Evolutionary conservation across 1,284 basidiomycete species (phyloP).

Genomic region (Phlebopus sp.): DNA sequence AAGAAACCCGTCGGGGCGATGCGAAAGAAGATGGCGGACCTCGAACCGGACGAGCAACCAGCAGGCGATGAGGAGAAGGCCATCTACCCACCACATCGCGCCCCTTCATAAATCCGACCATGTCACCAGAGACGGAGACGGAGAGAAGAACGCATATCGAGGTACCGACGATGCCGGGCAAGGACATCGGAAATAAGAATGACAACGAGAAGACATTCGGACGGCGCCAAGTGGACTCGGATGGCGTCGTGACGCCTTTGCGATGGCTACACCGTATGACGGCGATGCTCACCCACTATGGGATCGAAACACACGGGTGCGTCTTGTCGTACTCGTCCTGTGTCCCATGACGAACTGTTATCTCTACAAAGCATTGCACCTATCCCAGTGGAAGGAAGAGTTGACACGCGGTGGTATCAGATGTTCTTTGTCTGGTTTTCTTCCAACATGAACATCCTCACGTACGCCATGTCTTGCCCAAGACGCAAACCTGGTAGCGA

Average conservation of each 20-base stretch:
- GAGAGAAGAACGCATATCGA: too few species aligned
- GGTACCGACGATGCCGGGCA: background rate
- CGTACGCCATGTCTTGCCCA: slow-evolving; percentile 32
- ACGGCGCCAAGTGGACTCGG: background rate
- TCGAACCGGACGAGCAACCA: too few species aligned
- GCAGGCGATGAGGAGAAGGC: too few species aligned
- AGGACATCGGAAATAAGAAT: slow-evolving; percentile 7
- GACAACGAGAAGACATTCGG: background rate
- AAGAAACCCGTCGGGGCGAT: too few species aligned
- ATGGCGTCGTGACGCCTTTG: slow-evolving; percentile 4
- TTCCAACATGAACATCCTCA: slow-evolving; percentile 57
- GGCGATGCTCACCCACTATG: slow-evolving; percentile 21
- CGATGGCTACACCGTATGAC: slow-evolving; percentile 19
- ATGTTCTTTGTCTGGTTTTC: slow-evolving; percentile 70
- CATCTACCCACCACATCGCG: too few species aligned
- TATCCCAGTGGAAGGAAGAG: slow-evolving; percentile 42
- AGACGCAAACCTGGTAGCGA: too few species aligned
- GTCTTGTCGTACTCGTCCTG: slow-evolving; percentile 9
- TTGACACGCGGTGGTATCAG: slow-evolving; percentile 55
- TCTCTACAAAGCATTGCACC: slow-evolving; percentile 47
- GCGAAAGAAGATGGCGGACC: too few species aligned
- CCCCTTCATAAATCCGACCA: too few species aligned
- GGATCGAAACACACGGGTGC: slow-evolving; percentile 40
- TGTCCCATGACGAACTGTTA: background rate
- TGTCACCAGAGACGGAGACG: too few species aligned